Conservation (phyloP, 2,329 filamentous ascomycete species). For the Raffaelea ambrosiae region DNA sequence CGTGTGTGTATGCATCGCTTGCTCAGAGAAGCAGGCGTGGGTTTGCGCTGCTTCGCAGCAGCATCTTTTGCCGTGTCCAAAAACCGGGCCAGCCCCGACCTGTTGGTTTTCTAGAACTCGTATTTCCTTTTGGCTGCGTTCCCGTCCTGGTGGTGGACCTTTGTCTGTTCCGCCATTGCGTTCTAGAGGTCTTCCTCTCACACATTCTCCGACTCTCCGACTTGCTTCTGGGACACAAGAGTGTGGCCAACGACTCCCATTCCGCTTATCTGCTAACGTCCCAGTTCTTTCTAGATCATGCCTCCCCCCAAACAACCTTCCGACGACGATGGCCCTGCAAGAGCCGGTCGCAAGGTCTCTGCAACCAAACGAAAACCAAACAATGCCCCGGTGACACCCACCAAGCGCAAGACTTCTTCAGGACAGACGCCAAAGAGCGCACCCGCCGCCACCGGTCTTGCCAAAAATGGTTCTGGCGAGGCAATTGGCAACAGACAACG, state of each 20-base stretch:
- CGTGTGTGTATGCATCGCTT: no score
- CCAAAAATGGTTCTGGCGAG: neutral
- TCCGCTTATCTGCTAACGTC: no score
- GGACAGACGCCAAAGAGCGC: constrained; percentile 33
- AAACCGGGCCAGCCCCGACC: no score
- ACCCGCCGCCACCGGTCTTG: constrained; percentile 23
- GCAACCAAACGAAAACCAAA: constrained; percentile 13
- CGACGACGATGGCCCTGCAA: constrained; percentile 8
- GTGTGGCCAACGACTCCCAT: constrained; percentile 3
- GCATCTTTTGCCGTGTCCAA: no score
- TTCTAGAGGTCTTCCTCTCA: neutral
- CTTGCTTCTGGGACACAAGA: neutral
- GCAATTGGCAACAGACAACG: constrained; percentile 7
- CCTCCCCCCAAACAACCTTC: constrained; percentile 9
- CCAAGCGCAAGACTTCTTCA: constrained; percentile 16
- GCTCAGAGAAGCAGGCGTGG: no score
- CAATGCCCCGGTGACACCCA: constrained; percentile 17
- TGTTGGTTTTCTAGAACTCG: no score
- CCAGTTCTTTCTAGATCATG: constrained; percentile 12
- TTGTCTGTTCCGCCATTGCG: neutral
- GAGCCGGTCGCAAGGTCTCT: constrained; percentile 3
- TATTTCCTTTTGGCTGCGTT: no score
- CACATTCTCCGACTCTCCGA: no score
- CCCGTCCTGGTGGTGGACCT: no score
- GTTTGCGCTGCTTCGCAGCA: no score